Evolutionary conservation across 192 early-diverging fungal genomes (phyloP).

Genomic region (Coemansia sp.): DNA sequence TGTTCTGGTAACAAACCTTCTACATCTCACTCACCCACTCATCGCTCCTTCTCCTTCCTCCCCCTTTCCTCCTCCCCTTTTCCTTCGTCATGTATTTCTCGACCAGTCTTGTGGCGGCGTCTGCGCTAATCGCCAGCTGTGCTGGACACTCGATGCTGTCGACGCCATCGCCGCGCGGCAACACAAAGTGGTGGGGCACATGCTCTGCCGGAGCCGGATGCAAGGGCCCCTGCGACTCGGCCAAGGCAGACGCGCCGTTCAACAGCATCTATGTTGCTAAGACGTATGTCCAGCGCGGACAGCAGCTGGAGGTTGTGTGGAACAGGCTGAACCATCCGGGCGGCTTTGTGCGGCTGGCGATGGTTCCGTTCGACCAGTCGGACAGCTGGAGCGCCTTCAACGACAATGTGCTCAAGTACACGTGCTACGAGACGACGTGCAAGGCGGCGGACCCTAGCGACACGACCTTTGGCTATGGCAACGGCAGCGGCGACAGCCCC

Average conservation of each 20-base stretch:
- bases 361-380: constrained; percentile 62
- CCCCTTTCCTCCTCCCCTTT: neutral
- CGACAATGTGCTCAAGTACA: constrained; percentile 55
- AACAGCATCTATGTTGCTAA: constrained; percentile 57
- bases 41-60: constrained; percentile 3
- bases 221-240: constrained; percentile 61
- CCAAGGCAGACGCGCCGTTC: constrained; percentile 52
- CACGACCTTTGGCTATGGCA: constrained; percentile 52
- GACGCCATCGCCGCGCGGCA: constrained; percentile 38
- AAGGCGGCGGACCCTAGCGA: constrained; percentile 47
- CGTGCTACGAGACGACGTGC: constrained; percentile 63
- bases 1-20: constrained; percentile 21
- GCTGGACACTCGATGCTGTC: constrained; percentile 44
- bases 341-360: constrained; percentile 62
- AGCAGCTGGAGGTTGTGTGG: constrained; percentile 56
- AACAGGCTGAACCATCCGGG: constrained; percentile 62
- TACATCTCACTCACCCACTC: neutral
- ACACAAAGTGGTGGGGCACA: constrained; percentile 50
- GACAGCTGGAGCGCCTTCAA: constrained; percentile 61
- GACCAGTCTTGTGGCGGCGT: constrained; percentile 21
- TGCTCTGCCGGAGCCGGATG: constrained; percentile 60
- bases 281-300: constrained; percentile 57
- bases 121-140: constrained; percentile 44
- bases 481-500: constrained; percentile 54
- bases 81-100: constrained; percentile 33